Percentiles rank a stretch among this genome's conserved stretches.
phyloP scores from a whole-genome alignment of 2,329 filamentous ascomycete species.

The Rhexocercosporidium sp. region DNA sequence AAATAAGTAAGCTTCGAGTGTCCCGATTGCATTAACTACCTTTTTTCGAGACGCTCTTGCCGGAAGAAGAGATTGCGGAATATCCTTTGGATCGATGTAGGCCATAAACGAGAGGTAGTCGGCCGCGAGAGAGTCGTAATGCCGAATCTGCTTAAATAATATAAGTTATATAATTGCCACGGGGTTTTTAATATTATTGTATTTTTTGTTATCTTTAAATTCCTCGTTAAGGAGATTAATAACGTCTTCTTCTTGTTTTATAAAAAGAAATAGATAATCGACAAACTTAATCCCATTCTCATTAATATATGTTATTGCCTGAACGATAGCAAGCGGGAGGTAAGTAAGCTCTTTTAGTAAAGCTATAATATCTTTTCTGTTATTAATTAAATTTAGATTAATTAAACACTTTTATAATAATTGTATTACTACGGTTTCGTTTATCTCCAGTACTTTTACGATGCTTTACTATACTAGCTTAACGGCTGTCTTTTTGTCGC shows the following conservation, averaged over 20 bases:
- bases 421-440: constrained; percentile 35
- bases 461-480: constrained; percentile 37
- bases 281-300: constrained; percentile 36
- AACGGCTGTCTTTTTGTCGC: constrained; percentile 42
- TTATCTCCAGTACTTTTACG: constrained; percentile 43
- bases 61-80: constrained; percentile 46
- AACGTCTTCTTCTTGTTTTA: constrained; percentile 40
- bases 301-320: constrained; percentile 45
- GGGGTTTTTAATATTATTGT: constrained; percentile 44
- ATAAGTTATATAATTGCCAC: constrained; percentile 38
- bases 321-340: constrained; percentile 48
- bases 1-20: constrained; percentile 30
- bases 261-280: constrained; percentile 45
- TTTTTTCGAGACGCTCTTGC: constrained; percentile 8
- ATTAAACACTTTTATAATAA: constrained; percentile 40
- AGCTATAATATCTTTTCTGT: constrained; percentile 20
- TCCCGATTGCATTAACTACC: constrained; percentile 25
- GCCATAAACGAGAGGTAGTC: constrained; percentile 47
- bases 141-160: constrained; percentile 47
- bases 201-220: constrained; percentile 44
- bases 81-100: constrained; percentile 47
- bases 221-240: constrained; percentile 43
- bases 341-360: constrained; percentile 44
- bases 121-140: constrained; percentile 40
- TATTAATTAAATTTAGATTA: constrained; percentile 15